Conservation (phyloP, 441 rosid genomes). For the Mallotus japonicus region DNA sequence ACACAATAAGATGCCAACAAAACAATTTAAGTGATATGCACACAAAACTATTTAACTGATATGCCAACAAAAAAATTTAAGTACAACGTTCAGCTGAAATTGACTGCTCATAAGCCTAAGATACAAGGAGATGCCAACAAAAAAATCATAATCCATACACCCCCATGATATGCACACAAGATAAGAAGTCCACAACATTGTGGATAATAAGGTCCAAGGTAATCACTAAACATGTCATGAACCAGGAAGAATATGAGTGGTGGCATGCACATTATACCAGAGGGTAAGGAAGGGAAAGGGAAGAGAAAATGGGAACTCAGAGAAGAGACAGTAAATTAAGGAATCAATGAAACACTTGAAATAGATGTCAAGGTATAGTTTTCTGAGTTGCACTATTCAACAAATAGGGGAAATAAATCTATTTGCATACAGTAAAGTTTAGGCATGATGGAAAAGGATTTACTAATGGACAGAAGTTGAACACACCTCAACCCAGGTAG, state of each 20-base stretch:
- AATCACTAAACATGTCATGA: no score
- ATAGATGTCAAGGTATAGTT: neutral
- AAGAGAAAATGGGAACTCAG: no score
- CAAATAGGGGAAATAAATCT: neutral
- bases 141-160: neutral
- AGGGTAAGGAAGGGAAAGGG: neutral
- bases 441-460: neutral
- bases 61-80: no score
- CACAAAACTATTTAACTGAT: no score
- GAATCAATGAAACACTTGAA: neutral
- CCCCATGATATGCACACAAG: no score
- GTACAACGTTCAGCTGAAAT: neutral
- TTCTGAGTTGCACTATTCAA: neutral
- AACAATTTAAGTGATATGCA: neutral
- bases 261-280: no score
- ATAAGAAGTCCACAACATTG: no score
- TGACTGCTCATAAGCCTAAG: neutral
- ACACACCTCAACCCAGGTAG: conserved; percentile 73
- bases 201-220: no score
- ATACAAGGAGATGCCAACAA: neutral
- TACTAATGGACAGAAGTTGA: neutral
- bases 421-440: neutral
- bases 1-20: neutral
- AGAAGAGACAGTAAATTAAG: no score
- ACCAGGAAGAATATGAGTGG: no score